Evolutionary conservation across 2,329 filamentous ascomycete genomes (phyloP).

Genomic region (Alternaria rosae): DNA sequence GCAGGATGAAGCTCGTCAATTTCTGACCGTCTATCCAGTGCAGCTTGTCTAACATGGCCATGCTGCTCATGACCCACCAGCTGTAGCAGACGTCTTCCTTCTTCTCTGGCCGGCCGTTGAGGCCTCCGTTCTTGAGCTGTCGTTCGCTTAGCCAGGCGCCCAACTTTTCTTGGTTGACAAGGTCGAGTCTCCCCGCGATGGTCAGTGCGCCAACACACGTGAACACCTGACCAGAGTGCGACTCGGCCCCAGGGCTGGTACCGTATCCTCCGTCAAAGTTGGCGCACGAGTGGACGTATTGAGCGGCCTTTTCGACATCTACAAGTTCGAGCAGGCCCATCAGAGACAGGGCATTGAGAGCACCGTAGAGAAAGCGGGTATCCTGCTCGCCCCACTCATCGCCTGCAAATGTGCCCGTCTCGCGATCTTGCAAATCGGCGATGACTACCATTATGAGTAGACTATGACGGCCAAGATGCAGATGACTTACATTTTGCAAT

Average conservation of each 20-base stretch:
- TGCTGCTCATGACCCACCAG: conserved; percentile 96
- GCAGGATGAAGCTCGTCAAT: conserved; percentile 81
- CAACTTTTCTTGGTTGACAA: conserved; percentile 82
- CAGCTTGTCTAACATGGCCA: conserved; percentile 84
- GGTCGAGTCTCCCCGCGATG: conserved; percentile 81
- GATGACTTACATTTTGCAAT: conserved; percentile 78
- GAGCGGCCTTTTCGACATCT: conserved; percentile 80
- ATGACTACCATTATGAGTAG: conserved; percentile 66
- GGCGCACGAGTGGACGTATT: conserved; percentile 79
- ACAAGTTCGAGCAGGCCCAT: conserved; percentile 76
- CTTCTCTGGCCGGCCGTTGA: conserved; percentile 96
- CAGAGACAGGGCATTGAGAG: conserved; percentile 87
- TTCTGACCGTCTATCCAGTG: conserved; percentile 93
- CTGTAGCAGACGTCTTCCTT: conserved; percentile 97
- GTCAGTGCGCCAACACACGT: conserved; percentile 88
- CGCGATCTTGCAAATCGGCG: conserved; percentile 77
- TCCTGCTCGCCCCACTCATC: conserved; percentile 98
- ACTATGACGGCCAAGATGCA: background rate
- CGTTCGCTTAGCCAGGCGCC: conserved; percentile 93
- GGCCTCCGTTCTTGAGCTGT: conserved; percentile 83
- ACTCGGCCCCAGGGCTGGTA: conserved; percentile 86
- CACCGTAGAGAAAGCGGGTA: conserved; percentile 91
- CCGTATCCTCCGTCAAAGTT: conserved; percentile 97
- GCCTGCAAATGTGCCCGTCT: conserved; percentile 87
- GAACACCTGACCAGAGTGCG: conserved; percentile 94